Evolutionary conservation across 805 yeast genomes (phyloP), one percentile per base, ranked within the genome.

Genomic region (Yamadazyma kitorensis): DNA sequence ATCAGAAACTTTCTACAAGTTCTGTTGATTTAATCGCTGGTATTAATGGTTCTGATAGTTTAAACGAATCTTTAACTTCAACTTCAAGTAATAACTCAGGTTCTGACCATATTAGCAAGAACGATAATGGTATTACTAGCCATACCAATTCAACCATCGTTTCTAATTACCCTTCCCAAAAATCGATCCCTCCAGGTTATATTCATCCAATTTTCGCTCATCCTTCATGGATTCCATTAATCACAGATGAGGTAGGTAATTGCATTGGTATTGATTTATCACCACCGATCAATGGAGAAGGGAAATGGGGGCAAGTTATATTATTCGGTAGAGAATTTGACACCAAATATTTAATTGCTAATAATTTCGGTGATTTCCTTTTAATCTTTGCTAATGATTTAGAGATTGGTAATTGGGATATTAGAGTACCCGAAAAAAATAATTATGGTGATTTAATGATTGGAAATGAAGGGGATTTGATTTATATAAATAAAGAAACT

Each of bases 321-420:
- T 54, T 89, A 35, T 91, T 86, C 58, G 98, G 98, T 24, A 80
- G 97, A 53, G 98, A 91, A 45, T 91, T 80, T 54, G 98, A 91
- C 63, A 78, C 84, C 24, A 91, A 91, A 56, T 87, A 76, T 58
- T 89, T 85, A 24, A 68, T 93, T 36, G 94, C 97, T 13, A 76
- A 78, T 32, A 83, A 82, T 36, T 91, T 95, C 82, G 95, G 95
- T 12, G 93, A 85, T 50, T 93, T 93, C 57, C 61, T 91, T 34
- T 66, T 88, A 35, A 72, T 74, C 33, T 81, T 88, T 55, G 95
- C 89, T 17, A 86, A 87, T 46, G 97, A 91, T 55, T 66, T 91
- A 37, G 96, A 89, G 55, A 72, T 68, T 33, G 95, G 95, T 8
- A 83, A 82, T 54, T 86, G 85, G 74, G 74, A 70, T 25, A 68